A percentile compares a stretch with the other conserved stretches of the same genome.
Conservation (phyloP, 2,329 filamentous ascomycete genomes). For the Colletotrichum sp. region DNA sequence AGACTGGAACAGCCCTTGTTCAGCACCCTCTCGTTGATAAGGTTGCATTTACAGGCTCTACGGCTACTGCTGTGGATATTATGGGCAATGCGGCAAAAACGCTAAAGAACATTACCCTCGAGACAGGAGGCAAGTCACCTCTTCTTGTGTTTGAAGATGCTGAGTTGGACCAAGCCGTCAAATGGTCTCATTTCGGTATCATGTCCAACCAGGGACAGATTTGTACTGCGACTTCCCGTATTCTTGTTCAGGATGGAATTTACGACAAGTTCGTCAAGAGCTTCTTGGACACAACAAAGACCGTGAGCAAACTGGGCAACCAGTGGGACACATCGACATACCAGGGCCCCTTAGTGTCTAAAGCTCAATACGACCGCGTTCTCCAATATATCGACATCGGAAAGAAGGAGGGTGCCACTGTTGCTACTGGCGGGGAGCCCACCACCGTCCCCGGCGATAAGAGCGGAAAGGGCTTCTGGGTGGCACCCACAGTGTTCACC, state of each 20-base stretch:
- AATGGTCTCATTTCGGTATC: constrained; percentile 45
- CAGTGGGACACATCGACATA: constrained; percentile 73
- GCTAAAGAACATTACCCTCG: constrained; percentile 69
- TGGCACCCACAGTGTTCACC: constrained; percentile 51
- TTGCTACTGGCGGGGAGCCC: constrained; percentile 63
- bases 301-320: constrained; percentile 48
- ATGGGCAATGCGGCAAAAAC: constrained; percentile 75
- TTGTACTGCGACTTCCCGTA: not conserved
- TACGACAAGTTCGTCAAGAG: constrained; percentile 67
- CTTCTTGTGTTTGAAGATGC: constrained; percentile 69
- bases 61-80: constrained; percentile 72
- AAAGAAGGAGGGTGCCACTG: constrained; percentile 70
- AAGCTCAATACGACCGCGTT: constrained; percentile 72
- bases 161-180: constrained; percentile 71
- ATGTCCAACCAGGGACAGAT: not conserved
- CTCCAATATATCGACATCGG: constrained; percentile 73
- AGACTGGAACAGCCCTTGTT: constrained; percentile 71
- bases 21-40: constrained; percentile 75
- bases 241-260: constrained; percentile 31
- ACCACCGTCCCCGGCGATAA: constrained; percentile 35
- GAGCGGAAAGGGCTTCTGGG: constrained; percentile 41
- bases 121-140: constrained; percentile 71
- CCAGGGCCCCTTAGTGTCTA: constrained; percentile 77
- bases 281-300: constrained; percentile 44
- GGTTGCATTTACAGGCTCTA: constrained; percentile 80